Evolutionary conservation across 1,139 yeast species (phyloP), one percentile per base, ranked within the genome.

Genomic region (Zygoascus meyerae): DNA sequence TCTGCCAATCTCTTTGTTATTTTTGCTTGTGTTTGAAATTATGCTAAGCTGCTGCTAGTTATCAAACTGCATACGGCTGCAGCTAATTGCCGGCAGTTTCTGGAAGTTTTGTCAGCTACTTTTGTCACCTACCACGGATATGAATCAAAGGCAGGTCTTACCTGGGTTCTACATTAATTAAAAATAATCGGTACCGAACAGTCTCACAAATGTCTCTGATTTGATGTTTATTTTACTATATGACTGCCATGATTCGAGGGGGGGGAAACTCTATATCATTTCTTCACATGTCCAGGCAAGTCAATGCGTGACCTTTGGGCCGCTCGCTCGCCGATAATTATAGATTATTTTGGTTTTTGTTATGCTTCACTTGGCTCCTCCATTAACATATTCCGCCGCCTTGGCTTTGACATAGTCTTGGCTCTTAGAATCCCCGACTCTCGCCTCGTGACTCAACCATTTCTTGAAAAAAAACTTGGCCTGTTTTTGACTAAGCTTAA

Each of bases 401-500:
- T 84, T 85, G 29, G 95, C 89, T 72, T 87, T 90, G 50, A 90
- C 96, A 55, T 85, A 82, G 55, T 86, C 94, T 51, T 79, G 77
- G 54, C 83, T 78, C 68, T 81, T 83, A 48, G 73, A 78, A 61
- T 86, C 94, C 15, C 78, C 81, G 52, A 72, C 64, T 50, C 75
- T 75, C 61, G 84, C 90, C 68, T 89, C 97, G 61, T 72, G 85
- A 16, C 75, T 71, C 52, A 87, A 76, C 97, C 97, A 90, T 63
- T 92, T 92, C 60, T 82, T 86, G 71, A 89, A 90, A 76, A 92
- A 86, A 71, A 86, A 87, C 68, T 86, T 89, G 57, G 96, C 97
- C 69, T 89, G 97, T 65, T 90, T 92, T 66, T 83, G 78, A n/a
- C 85, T 75, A 50, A 90, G 67, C 66, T 85, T 86, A 66, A 77